Conservation (phyloP, 2,329 filamentous ascomycete genomes). For the Colletotrichum sp. region DNA sequence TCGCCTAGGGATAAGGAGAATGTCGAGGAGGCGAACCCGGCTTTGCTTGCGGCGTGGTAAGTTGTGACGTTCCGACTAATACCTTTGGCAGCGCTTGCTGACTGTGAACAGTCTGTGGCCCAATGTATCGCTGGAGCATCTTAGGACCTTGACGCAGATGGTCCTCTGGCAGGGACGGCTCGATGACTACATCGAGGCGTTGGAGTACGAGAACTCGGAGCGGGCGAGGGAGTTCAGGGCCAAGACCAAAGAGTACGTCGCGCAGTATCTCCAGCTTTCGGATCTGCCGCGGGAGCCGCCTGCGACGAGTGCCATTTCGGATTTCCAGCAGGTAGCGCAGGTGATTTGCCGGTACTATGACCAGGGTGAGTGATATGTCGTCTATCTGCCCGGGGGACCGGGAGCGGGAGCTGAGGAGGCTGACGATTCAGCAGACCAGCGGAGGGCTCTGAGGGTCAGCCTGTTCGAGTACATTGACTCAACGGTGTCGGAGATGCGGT, state of each 20-base stretch:
- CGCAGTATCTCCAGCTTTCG: neutral
- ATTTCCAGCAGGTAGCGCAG: slow-evolving; percentile 4
- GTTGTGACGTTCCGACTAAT: neutral
- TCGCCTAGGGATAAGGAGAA: neutral
- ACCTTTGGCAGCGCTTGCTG: neutral
- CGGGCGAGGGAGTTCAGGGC: slow-evolving; percentile 2
- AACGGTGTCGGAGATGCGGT: slow-evolving; percentile 5
- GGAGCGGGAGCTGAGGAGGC: neutral
- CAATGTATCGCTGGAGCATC: neutral
- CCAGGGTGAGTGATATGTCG: neutral
- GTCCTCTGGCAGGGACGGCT: slow-evolving; percentile 19
- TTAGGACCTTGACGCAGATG: slow-evolving; percentile 1
- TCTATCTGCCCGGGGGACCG: neutral
- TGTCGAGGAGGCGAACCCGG: slow-evolving; percentile 11
- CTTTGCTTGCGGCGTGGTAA: slow-evolving; percentile 12
- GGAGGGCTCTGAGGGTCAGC: neutral
- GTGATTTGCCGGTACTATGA: slow-evolving; percentile 5
- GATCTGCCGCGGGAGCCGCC: neutral
- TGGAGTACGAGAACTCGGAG: neutral
- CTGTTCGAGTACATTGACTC: slow-evolving; percentile 18
- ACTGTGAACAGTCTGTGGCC: slow-evolving; percentile 17
- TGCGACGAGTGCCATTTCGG: neutral
- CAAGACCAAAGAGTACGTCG: slow-evolving; percentile 6
- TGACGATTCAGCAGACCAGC: slow-evolving; percentile 1
- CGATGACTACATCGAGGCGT: slow-evolving; percentile 17